These are phyloP conservation scores for Carex parvula DNA, from an alignment of 176 grass and related monocot species.

Conservation along the genomic window DNA sequence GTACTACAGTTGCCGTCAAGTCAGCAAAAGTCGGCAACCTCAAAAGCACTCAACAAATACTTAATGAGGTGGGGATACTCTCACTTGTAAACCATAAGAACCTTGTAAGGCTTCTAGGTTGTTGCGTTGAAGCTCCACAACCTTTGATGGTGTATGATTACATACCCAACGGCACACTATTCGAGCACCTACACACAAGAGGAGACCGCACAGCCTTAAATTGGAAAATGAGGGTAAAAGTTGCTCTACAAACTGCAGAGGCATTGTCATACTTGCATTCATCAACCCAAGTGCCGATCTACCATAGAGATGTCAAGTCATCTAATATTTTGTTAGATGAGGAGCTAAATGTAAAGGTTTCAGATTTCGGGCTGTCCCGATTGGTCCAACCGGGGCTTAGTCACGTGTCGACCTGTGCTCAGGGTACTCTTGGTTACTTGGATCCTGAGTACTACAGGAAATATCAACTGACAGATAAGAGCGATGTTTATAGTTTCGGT, in stretches of 20 bases:
- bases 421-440: slow-evolving; percentile 30
- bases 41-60: slow-evolving; percentile 28
- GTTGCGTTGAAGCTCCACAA: slow-evolving; percentile 31
- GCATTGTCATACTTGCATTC: slow-evolving; percentile 34
- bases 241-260: slow-evolving; percentile 30
- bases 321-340: slow-evolving; percentile 27
- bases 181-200: slow-evolving; percentile 21
- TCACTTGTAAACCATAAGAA: slow-evolving; percentile 34
- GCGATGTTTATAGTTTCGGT: slow-evolving; percentile 33
- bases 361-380: slow-evolving; percentile 27
- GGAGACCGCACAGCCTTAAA: neutral
- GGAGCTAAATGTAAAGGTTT: slow-evolving; percentile 35
- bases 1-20: slow-evolving; percentile 22
- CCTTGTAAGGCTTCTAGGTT: slow-evolving; percentile 31
- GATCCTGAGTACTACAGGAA: slow-evolving; percentile 33
- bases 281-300: slow-evolving; percentile 24
- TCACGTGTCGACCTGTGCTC: slow-evolving; percentile 30
- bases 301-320: slow-evolving; percentile 36
- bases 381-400: slow-evolving; percentile 27
- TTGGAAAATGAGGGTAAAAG: slow-evolving; percentile 27
- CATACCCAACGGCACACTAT: slow-evolving; percentile 31
- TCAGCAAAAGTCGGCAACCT: slow-evolving; percentile 20
- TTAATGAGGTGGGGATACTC: slow-evolving; percentile 29
- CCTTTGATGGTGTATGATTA: slow-evolving; percentile 32
- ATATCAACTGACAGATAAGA: slow-evolving; percentile 34